These are phyloP conservation scores for Schoenoplectus tabernaemontani DNA, from an alignment of 202 grass and related monocot species.

Conservation along the genomic window DNA sequence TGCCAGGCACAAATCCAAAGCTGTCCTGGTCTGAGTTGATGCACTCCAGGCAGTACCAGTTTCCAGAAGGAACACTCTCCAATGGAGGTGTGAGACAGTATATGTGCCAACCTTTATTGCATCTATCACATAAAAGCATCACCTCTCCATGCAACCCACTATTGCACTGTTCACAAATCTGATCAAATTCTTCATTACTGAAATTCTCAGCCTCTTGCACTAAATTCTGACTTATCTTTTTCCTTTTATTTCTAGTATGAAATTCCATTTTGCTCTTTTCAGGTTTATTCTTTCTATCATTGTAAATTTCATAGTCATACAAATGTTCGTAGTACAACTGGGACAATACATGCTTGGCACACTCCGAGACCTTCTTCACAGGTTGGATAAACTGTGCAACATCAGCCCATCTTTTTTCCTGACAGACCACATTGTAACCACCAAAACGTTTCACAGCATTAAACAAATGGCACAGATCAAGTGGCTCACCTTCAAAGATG, in stretches of 20 bases:
- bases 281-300: slow-evolving; percentile 8
- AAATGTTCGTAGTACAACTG: slow-evolving; percentile 83
- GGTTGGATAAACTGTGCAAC: slow-evolving; percentile 48
- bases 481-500: slow-evolving; percentile 44
- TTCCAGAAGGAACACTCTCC: slow-evolving; percentile 50
- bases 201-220: neutral
- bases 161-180: slow-evolving; percentile 84
- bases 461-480: slow-evolving; percentile 84
- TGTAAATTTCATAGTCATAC: slow-evolving; percentile 72
- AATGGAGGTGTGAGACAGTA: slow-evolving; percentile 78
- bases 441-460: slow-evolving; percentile 78
- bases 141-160: slow-evolving; percentile 78
- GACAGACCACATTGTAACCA: slow-evolving; percentile 49
- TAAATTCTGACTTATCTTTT: slow-evolving; percentile 10
- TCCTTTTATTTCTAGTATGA: slow-evolving; percentile 24
- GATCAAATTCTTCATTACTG: slow-evolving; percentile 42
- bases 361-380: slow-evolving; percentile 43
- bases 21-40: slow-evolving; percentile 64
- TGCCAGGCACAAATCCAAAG: slow-evolving; percentile 66
- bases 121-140: slow-evolving; percentile 89
- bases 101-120: slow-evolving; percentile 79
- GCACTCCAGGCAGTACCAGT: slow-evolving; percentile 89
- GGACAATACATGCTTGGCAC: slow-evolving; percentile 75
- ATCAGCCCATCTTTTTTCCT: slow-evolving; percentile 54
- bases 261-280: neutral